Base-by-base conservation (phyloP, 2,329 filamentous ascomycete species). In the Sphaceloma murrayae region DNA sequence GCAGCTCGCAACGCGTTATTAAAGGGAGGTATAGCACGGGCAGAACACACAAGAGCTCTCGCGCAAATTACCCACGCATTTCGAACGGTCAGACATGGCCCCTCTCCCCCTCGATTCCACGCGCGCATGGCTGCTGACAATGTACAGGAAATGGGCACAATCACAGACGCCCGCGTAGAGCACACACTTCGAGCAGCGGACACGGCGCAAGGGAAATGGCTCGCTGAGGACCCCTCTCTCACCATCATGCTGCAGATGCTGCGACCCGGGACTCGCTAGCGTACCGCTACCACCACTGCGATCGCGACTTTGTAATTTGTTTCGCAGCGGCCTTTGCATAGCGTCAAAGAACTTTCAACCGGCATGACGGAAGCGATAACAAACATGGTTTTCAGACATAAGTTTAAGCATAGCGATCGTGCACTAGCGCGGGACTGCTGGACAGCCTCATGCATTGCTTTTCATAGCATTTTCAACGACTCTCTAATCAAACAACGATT, bases 191-290 rank as follows among this genome's bases (percentile, higher is more conserved):
- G 71, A 49, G 62, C 67, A 18, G 68, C 72, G 30, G 77, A 80
- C 54, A 54, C 63, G 32, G 62, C 69, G 31, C 72, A 74, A 50
- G 72, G 73, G 29, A 76, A 78, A 61, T 80, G 76, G 75, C 62
- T 78, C 33, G 61, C 63, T 27, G 77, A 80, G 49, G 77, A 80
- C 54, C 77, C 77, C 3, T 65, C 70, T 5, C 60, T 79, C 46
- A 62, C 65, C 11, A 63, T 64, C 14, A 74, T 77, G 16, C 29
- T 47, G 19, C 44, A 51, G 19, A 48, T 40, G 34, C 39, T 48
- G n/a, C 49, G 43, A 46, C 40, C 31, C 19, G 32, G 44, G 22
- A 34, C 18, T n/a, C 46, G 36, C 19, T 40, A 40, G 24, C 24
- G n/a, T n/a, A n/a, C n/a, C n/a, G n/a, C n/a, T n/a, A n/a, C n/a